Evolutionary conservation across 352 stramenopile genomes (phyloP), one percentile per base, ranked within the genome.

Genomic region (Phytophthora agathidicida): DNA sequence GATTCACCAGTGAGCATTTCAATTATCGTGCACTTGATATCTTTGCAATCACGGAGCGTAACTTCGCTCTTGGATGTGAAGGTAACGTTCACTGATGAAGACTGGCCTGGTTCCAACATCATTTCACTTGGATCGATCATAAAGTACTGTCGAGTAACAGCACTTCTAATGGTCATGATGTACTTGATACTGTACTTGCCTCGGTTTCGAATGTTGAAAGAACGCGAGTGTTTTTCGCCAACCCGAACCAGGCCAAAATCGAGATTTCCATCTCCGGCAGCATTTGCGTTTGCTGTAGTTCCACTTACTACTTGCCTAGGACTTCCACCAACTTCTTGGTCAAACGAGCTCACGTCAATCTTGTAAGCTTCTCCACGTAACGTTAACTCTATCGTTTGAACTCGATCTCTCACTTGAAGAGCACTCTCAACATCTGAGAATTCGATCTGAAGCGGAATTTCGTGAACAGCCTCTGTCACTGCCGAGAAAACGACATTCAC

Each of bases 121-220:
- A 89, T 80, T 26, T 94, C 79, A 7, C 52, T 64, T 5, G 94
- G 94, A 8, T 92, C 79, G 11, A 98, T 78, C 13, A 65, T 74
- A 44, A 98, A 96, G 3, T 89, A 71, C 20, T 94, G 71, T 10
- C 81, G 68, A 10, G 83, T 72, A 0, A 49, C 39, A n/a, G 58
- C 41, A 27, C 74, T 79, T 27, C 74, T 71, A 17, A 97, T 76
- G 3, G 53, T 61, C 35, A 98, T 57, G 22, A 84, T 59, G 49
- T 88, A 98, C 45, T 93, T 88, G 53, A 98, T 94, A 43, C 89
- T 81, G 73, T 98, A 98, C 64, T 98, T 98, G 7, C 95, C 95
- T 19, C 72, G 74, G 54, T 98, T 98, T 2, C 71, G 69, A 33
- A 98, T 86, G 13, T 64, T 89, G 58, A 98, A 97, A 9, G 71